Percentiles rank a stretch among this genome's conserved stretches.
These are phyloP conservation scores for Alnus glutinosa DNA, from an alignment of 306 rosid genomes.

Conservation along the genomic window DNA sequence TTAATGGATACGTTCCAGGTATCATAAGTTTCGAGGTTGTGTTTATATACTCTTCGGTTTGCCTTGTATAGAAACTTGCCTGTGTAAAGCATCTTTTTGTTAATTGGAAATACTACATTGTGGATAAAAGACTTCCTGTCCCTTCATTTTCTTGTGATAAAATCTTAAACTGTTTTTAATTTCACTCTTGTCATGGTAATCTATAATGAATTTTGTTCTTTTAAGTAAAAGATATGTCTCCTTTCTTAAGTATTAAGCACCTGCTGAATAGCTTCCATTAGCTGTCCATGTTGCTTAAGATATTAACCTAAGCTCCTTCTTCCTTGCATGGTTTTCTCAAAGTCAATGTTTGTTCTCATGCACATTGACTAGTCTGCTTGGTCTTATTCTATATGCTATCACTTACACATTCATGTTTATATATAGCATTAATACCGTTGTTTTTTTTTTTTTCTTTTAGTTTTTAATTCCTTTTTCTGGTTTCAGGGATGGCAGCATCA, in stretches of 20 bases:
- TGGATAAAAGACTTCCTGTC: not conserved
- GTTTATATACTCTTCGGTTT: not conserved
- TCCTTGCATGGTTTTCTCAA: not conserved
- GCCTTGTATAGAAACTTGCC: conserved; percentile 20
- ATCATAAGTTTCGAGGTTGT: not conserved
- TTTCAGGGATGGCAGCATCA: conserved; percentile 69
- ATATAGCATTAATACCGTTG: conserved; percentile 5
- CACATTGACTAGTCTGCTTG: not conserved
- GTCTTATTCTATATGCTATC: not conserved
- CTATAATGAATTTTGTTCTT: not conserved
- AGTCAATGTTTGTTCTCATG: conserved; percentile 12
- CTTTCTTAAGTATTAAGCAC: not conserved
- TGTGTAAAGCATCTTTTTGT: conserved; percentile 6
- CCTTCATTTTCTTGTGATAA: not conserved
- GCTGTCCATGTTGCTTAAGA: conserved; percentile 5
- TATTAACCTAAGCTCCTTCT: not conserved
- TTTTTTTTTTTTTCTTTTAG: not conserved
- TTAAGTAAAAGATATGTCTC: not conserved
- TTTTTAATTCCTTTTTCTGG: not conserved
- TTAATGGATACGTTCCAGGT: not conserved
- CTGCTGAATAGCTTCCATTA: not conserved
- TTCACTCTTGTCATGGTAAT: not conserved
- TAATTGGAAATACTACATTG: not conserved
- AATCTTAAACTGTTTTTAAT: not conserved
- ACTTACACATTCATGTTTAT: not conserved